These are phyloP conservation scores for Fusarium sp. DNA, from an alignment of 2,329 filamentous ascomycete genomes.

Conservation along the genomic window DNA sequence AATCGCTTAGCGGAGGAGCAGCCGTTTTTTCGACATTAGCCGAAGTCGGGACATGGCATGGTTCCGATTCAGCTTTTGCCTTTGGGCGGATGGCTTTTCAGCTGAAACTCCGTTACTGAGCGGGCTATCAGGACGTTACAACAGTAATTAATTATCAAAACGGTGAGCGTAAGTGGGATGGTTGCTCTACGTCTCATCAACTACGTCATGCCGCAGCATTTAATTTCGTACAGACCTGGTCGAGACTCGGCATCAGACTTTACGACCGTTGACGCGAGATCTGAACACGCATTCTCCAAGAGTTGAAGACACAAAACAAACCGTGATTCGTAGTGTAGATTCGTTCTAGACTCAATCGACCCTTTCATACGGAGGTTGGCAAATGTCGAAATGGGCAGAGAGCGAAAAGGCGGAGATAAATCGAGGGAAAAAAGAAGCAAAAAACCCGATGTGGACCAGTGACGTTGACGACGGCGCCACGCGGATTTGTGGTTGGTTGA, in stretches of 20 bases:
- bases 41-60: background rate
- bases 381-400: slow-evolving; percentile 4
- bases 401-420: slow-evolving; percentile 21
- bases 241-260: slow-evolving; percentile 11
- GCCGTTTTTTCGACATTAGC: slow-evolving; percentile 21
- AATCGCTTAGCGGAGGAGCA: slow-evolving; percentile 18
- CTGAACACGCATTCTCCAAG: background rate
- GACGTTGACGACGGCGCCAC: slow-evolving; percentile 39
- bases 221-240: slow-evolving; percentile 7
- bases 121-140: background rate
- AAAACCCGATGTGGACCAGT: slow-evolving; percentile 30
- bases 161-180: slow-evolving; percentile 10
- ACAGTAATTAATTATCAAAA: slow-evolving; percentile 5
- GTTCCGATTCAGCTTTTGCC: slow-evolving; percentile 13
- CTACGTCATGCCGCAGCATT: slow-evolving; percentile 36
- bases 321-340: background rate
- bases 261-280: background rate
- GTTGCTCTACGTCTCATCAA: background rate
- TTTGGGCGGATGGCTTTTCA: background rate
- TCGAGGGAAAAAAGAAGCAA: background rate
- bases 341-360: slow-evolving; percentile 21
- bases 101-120: slow-evolving; percentile 16
- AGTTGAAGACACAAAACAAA: background rate
- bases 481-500: slow-evolving; percentile 29
- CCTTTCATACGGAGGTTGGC: slow-evolving; percentile 1